Percentiles rank a stretch among this genome's conserved stretches.
Evolutionary conservation across 805 yeast genomes (phyloP).

Genomic region (Nakazawaea laoshanensis): DNA sequence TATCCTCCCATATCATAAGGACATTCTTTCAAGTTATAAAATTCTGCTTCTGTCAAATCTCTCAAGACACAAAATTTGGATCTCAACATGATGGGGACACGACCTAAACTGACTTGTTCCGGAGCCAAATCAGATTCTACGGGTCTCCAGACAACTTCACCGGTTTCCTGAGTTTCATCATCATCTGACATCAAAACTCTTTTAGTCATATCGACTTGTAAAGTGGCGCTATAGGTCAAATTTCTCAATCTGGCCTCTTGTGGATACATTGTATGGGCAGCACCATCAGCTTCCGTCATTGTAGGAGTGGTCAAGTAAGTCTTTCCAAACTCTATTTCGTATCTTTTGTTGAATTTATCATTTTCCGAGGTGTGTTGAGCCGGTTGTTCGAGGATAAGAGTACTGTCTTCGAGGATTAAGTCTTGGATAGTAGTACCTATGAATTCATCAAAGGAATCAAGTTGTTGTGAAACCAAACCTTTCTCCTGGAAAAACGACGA

Average conservation of each 20-base stretch:
- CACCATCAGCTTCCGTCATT: constrained; percentile 99
- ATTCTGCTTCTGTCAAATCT: constrained; percentile 85
- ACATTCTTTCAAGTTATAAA: constrained; percentile 94
- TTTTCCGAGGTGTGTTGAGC: constrained; percentile 93
- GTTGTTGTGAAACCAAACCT: constrained; percentile 95
- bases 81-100: constrained; percentile 95
- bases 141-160: constrained; percentile 15
- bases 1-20: constrained; percentile 99
- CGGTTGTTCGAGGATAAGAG: constrained; percentile 91
- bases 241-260: constrained; percentile 97
- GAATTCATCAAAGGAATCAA: constrained; percentile 97
- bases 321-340: constrained; percentile 96
- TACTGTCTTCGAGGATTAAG: constrained; percentile 91
- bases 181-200: constrained; percentile 80
- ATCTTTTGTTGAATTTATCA: constrained; percentile 85
- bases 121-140: constrained; percentile 29
- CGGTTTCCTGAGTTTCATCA: constrained; percentile 44
- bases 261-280: constrained; percentile 97
- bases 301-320: constrained; percentile 95
- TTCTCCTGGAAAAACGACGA: constrained; percentile 93
- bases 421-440: constrained; percentile 95
- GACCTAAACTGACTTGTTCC: constrained; percentile 81
- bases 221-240: constrained; percentile 91
- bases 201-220: constrained; percentile 93
- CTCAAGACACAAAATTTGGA: constrained; percentile 92